Evolutionary conservation across 176 grass and related monocot species (phyloP).

Genomic region (Metroxylon sagu): DNA sequence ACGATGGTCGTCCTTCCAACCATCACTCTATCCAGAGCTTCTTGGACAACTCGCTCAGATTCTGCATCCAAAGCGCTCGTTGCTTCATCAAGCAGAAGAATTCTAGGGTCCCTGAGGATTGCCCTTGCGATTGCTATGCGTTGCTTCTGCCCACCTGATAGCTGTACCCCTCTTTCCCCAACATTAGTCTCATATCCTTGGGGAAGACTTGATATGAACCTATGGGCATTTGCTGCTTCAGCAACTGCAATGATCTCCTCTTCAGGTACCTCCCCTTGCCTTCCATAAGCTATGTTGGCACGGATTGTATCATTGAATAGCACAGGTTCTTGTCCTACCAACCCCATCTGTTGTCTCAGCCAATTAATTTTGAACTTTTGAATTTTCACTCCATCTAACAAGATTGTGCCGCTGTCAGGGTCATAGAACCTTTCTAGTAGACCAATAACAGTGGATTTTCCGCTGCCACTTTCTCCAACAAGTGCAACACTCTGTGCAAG

Average conservation of each 20-base stretch:
- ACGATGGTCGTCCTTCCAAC: slow-evolving; percentile 35
- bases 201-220: slow-evolving; percentile 50
- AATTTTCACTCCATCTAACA: slow-evolving; percentile 41
- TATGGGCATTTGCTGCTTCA: slow-evolving; percentile 43
- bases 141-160: slow-evolving; percentile 65
- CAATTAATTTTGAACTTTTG: slow-evolving; percentile 49
- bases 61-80: slow-evolving; percentile 52
- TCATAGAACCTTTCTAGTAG: slow-evolving; percentile 79
- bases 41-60: slow-evolving; percentile 48
- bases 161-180: slow-evolving; percentile 52
- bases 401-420: slow-evolving; percentile 39
- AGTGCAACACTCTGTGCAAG: slow-evolving; percentile 52
- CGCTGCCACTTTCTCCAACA: slow-evolving; percentile 71
- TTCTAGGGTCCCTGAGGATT: slow-evolving; percentile 31
- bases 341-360: slow-evolving; percentile 56
- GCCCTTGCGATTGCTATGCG: slow-evolving; percentile 64
- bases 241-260: slow-evolving; percentile 56
- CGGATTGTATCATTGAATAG: slow-evolving; percentile 59
- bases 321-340: slow-evolving; percentile 62
- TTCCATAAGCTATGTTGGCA: slow-evolving; percentile 64
- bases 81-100: slow-evolving; percentile 53
- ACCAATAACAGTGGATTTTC: slow-evolving; percentile 68
- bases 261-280: slow-evolving; percentile 34
- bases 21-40: slow-evolving; percentile 42
- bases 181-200: slow-evolving; percentile 46